Evolutionary conservation across 495 filamentous ascomycete genomes (phyloP), one percentile per base, ranked within the genome.

Genomic region (Evansstolkia leycettana): DNA sequence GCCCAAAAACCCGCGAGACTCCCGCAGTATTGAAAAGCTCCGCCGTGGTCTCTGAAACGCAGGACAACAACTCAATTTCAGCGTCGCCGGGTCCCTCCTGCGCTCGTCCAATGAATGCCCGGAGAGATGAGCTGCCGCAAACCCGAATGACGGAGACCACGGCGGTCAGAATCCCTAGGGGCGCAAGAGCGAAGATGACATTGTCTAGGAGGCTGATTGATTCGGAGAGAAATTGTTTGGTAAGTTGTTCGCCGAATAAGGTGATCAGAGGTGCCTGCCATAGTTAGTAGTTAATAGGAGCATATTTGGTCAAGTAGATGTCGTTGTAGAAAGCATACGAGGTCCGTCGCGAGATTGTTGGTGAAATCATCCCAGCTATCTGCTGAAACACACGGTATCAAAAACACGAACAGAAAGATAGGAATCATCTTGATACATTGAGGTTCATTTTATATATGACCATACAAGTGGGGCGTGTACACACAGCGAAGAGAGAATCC

Each of bases 161-260:
- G 2, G 63, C 62, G 0, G 72, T 76, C 25, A 75, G 47, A 12
- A 76, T 65, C 5, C 73, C 73, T 4, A 75, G 51, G 2, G 72
- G 71, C 0, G 58, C 63, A 28, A 74, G 57, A 0, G 71, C 64
- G 28, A 76, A 67, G 6, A 75, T 70, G 10, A 75, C 39, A 38
- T 69, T 64, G 32, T 77, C 73, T 0, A 67, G 38, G 30, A 56
- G 46, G 17, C 49, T 59, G 16, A 60, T 61, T 0, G 64, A 62
- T 36, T 74, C 64, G 37, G 68, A 73, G 30, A 77, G 61, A 36
- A 69, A 76, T 48, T 78, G 73, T 41, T 61, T 70, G 0, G 72
- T 68, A 17, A 78, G 56, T 27, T 62, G 52, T 29, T 76, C 73
- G 1, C 73, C 72, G 33, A 76, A 76, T 0, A 75, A 58, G 8